Base-by-base conservation (phyloP, 1,284 basidiomycete species). In the Peniophora sp. region DNA sequence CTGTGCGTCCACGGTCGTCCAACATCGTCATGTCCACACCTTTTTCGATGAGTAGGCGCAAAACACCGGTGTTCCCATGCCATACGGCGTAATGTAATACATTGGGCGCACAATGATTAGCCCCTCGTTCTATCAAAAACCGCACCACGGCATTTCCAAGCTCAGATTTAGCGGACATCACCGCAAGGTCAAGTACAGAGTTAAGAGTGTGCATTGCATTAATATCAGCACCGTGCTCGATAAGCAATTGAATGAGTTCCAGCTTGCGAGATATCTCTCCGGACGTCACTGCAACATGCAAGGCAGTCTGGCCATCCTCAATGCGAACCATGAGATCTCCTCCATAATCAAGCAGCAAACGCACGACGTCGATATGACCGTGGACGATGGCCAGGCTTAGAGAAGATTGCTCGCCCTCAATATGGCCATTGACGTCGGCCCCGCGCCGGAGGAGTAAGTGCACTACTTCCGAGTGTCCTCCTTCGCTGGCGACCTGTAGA, bases 311-410 rank as follows among this genome's bases (percentile, higher is more conserved):
- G 16, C 32, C 6, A 17, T 11, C 11, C 9, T 12, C 2, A 19
- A 22, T 16, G 19, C 32, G 20, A n/a, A 25, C 24, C n/a, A 48
- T 39, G 2, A 41, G n/a, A 22, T 50, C 38, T 3, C 44, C 48
- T 16, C 52, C 52, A 6, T 44, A 14, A 6, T 45, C 20, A 25
- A 45, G 44, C 16, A 64, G 55, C 48, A 52, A 17, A 22, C 23
- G 20, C 23, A 49, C 39, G 12, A 52, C 22, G 1, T 34, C 34
- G 2, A 39, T 5, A 12, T 45, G 20, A n/a, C 50, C 25, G 10
- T 48, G 43, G 16, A 10, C 8, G 5, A 39, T 8, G 11, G 45
- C 36, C 9, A 24, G 35, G 10, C 43, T 17, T 3, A 53, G 24
- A 2, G 48, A 27, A 6, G 47, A 25, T 19, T 27, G 16, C 19